These are phyloP conservation scores for Stentor roeselii DNA, from an alignment of 73 alveolate genomes.

Conservation along the genomic window DNA sequence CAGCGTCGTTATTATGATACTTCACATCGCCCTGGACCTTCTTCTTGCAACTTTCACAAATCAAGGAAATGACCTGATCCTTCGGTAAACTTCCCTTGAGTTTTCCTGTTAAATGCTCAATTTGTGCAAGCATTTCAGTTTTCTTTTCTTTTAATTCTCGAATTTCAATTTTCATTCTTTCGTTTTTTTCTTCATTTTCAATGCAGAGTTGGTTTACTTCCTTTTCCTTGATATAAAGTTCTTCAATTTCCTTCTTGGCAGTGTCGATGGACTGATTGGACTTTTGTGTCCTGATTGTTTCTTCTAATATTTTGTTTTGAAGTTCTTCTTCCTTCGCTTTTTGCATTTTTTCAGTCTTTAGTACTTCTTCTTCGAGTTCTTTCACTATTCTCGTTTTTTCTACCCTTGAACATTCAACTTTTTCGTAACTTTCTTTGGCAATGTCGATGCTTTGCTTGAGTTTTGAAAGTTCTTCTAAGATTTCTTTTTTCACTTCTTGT, in stretches of 20 bases:
- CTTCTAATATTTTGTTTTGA: background rate
- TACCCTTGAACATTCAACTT: background rate
- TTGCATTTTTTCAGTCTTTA: background rate
- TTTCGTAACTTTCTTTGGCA: constrained; percentile 3
- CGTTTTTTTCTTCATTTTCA: background rate
- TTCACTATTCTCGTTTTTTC: constrained; percentile 10
- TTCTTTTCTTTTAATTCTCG: background rate
- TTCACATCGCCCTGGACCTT: background rate
- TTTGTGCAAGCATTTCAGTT: constrained; percentile 6
- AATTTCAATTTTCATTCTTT: background rate
- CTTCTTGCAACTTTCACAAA: background rate
- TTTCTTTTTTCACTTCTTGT: constrained; percentile 11
- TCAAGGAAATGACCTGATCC: background rate
- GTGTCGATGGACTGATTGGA: background rate
- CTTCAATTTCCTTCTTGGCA: background rate
- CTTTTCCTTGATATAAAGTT: background rate
- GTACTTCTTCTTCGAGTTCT: constrained; percentile 6
- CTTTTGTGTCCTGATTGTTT: background rate
- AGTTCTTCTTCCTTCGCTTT: constrained; percentile 20
- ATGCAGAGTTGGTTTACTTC: background rate
- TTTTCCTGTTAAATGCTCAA: constrained; percentile 6
- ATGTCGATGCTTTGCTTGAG: background rate
- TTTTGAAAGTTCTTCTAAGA: background rate
- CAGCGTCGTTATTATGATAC: background rate
- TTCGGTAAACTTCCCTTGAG: constrained; percentile 14